phyloP scores from a whole-genome alignment of 2,329 filamentous ascomycete species.

The Pestalotiopsis sp. region DNA sequence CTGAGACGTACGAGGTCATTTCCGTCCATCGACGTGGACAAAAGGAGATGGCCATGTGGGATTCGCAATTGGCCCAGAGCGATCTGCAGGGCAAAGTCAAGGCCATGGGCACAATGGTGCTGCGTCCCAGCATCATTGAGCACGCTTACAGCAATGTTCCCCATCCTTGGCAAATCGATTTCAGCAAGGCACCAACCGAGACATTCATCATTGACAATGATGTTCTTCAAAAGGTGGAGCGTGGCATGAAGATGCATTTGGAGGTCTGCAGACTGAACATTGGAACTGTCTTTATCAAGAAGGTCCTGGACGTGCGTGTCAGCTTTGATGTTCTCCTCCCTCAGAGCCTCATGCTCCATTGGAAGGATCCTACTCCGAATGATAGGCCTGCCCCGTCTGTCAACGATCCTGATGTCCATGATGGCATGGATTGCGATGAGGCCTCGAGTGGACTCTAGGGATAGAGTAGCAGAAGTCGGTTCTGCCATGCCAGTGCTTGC shows the following conservation, averaged over 20 bases:
- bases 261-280: slow-evolving; percentile 58
- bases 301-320: slow-evolving; percentile 55
- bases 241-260: slow-evolving; percentile 66
- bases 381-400: slow-evolving; percentile 50
- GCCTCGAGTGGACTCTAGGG: no score
- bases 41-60: slow-evolving; percentile 36
- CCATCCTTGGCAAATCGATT: slow-evolving; percentile 32
- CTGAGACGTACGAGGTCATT: slow-evolving; percentile 63
- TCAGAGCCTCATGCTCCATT: slow-evolving; percentile 70
- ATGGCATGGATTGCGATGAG: not conserved
- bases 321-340: slow-evolving; percentile 67
- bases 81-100: slow-evolving; percentile 29
- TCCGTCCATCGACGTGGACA: slow-evolving; percentile 48
- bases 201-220: slow-evolving; percentile 70
- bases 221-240: slow-evolving; percentile 52
- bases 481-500: no score
- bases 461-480: not conserved
- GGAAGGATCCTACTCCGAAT: slow-evolving; percentile 57
- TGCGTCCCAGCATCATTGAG: slow-evolving; percentile 48
- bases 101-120: slow-evolving; percentile 47
- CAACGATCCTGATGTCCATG: not conserved
- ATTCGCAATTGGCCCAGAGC: slow-evolving; percentile 2
- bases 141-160: slow-evolving; percentile 49
- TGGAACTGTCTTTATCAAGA: slow-evolving; percentile 67
- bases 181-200: slow-evolving; percentile 23